Conservation (phyloP, 495 filamentous ascomycete species). For the Aspergillus asperescens region DNA sequence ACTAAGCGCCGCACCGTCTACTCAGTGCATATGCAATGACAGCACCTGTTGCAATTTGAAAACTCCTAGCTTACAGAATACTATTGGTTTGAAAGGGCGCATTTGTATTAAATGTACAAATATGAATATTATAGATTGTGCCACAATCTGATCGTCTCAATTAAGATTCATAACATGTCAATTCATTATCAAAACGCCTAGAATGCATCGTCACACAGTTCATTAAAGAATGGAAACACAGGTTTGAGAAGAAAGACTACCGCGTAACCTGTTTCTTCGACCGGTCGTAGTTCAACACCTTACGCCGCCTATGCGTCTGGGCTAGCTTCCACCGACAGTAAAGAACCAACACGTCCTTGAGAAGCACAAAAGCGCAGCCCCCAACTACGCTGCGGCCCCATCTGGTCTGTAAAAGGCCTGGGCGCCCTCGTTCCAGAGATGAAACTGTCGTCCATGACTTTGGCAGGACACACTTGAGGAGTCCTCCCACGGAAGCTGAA, state of each 20-base stretch:
- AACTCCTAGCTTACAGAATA: not conserved
- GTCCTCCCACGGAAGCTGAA: conserved; percentile 60
- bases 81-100: too few species aligned
- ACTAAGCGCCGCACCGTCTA: conserved; percentile 2
- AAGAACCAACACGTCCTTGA: conserved; percentile 69
- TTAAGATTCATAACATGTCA: not conserved
- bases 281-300: conserved; percentile 60
- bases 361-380: conserved; percentile 71
- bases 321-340: conserved; percentile 72
- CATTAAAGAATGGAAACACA: not conserved
- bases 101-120: not conserved
- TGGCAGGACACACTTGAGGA: conserved; percentile 59
- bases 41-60: too few species aligned
- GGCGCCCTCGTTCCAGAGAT: conserved; percentile 31
- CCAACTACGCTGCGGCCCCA: conserved; percentile 79
- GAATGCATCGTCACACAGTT: conserved; percentile 20
- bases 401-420: conserved; percentile 63
- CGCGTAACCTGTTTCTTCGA: conserved; percentile 29
- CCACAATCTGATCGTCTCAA: not conserved
- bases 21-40: not conserved
- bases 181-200: conserved; percentile 8
- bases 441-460: conserved; percentile 53
- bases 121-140: not conserved
- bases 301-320: conserved; percentile 59
- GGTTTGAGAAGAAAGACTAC: conserved; percentile 4